phyloP scores from a whole-genome alignment of 2,329 filamentous ascomycete genomes.

The Cordyceps tenuipes region DNA sequence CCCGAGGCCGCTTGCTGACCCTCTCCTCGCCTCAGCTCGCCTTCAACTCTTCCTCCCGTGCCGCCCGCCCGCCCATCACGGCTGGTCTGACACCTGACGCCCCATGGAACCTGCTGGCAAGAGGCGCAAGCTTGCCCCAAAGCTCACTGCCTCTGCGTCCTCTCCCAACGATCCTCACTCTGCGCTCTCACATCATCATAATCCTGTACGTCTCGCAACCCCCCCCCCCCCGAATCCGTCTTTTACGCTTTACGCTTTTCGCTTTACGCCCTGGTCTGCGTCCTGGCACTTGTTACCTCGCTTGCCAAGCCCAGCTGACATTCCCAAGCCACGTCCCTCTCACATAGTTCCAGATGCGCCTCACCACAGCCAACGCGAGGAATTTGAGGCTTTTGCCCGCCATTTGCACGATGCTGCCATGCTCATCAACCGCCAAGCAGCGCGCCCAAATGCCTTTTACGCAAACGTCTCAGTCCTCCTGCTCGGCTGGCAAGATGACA shows the following conservation, averaged over 20 bases:
- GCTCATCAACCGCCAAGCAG: conserved; percentile 56
- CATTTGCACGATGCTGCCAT: conserved; percentile 62
- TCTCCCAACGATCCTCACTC: conserved; percentile 14
- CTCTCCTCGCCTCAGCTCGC: not conserved
- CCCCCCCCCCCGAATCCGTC: not conserved
- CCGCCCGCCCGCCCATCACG: not conserved
- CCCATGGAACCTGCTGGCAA: conserved; percentile 36
- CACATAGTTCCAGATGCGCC: conserved; percentile 7
- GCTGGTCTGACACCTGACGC: not conserved
- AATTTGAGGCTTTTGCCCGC: conserved; percentile 59
- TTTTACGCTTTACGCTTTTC: not conserved
- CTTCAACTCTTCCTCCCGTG: not conserved
- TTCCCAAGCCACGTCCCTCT: not conserved
- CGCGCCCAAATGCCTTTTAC: conserved; percentile 40
- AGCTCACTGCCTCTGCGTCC: conserved; percentile 21
- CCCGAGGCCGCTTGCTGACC: not conserved
- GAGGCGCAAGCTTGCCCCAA: conserved; percentile 36
- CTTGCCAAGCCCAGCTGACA: not conserved
- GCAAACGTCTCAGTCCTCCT: conserved; percentile 51
- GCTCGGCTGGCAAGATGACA: conserved; percentile 55
- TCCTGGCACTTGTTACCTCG: not conserved
- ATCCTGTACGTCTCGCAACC: not conserved
- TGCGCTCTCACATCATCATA: conserved; percentile 16
- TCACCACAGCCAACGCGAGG: conserved; percentile 40
- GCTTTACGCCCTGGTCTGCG: too few relatives aligned